phyloP scores from a whole-genome alignment of 2,329 filamentous ascomycete species.

The Neocatenulostroma microsporum region DNA sequence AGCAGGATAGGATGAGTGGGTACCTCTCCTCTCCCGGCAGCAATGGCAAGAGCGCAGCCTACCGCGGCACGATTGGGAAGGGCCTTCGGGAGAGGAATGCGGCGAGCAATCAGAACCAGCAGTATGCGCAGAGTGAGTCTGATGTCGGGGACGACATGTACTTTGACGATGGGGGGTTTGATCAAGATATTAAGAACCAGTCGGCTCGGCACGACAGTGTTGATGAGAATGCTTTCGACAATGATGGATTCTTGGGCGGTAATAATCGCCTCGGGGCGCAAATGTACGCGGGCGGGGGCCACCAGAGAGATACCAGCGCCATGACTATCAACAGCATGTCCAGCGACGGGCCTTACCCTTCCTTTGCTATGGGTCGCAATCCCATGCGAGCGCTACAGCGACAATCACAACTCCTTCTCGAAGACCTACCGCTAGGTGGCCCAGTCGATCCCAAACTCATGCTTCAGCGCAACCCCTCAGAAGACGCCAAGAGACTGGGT shows the following conservation, averaged over 20 bases:
- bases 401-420: constrained; percentile 23
- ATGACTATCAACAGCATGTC: constrained; percentile 13
- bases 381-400: constrained; percentile 18
- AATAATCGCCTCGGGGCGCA: not conserved
- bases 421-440: constrained; percentile 22
- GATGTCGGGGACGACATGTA: constrained; percentile 20
- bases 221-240: constrained; percentile 33
- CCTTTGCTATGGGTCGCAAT: constrained; percentile 24
- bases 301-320: constrained; percentile 16
- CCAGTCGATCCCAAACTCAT: constrained; percentile 24
- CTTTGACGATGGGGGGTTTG: constrained; percentile 31
- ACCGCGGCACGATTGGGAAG: constrained; percentile 12
- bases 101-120: constrained; percentile 8
- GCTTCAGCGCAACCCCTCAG: constrained; percentile 26
- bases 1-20: constrained; percentile 1
- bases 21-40: constrained; percentile 4
- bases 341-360: constrained; percentile 26
- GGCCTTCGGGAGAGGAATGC: constrained; percentile 8
- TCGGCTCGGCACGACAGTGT: constrained; percentile 10
- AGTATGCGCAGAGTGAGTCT: constrained; percentile 9
- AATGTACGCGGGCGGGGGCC: constrained; percentile 8
- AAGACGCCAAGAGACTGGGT: constrained; percentile 27
- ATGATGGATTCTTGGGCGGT: constrained; percentile 19
- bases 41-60: constrained; percentile 10
- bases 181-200: constrained; percentile 19